phyloP scores from a whole-genome alignment of 1,284 basidiomycete genomes.

The Meripilus lineatus region DNA sequence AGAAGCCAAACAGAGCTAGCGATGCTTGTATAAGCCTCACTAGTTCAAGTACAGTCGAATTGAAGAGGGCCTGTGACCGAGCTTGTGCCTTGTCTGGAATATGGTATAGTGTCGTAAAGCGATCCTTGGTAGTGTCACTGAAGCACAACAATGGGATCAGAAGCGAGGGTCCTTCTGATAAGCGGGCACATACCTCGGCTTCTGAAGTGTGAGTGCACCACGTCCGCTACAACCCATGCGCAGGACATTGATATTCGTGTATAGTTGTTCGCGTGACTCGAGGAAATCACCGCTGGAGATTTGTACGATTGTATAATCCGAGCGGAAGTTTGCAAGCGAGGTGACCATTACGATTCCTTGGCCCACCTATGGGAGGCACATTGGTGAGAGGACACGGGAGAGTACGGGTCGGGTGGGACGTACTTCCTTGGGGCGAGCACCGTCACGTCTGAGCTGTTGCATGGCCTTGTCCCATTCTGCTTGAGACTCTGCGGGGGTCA shows the following conservation, averaged over 20 bases:
- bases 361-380: conserved; percentile 40
- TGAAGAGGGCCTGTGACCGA: conserved; percentile 37
- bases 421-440: conserved; percentile 65
- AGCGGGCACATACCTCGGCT: conserved; percentile 48
- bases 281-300: conserved; percentile 68
- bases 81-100: conserved; percentile 40
- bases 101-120: conserved; percentile 66
- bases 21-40: conserved; percentile 68
- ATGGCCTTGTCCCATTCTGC: conserved; percentile 57
- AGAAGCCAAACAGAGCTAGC: conserved; percentile 66
- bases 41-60: conserved; percentile 63
- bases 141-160: conserved; percentile 8
- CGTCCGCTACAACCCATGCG: conserved; percentile 75
- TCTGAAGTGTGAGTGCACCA: conserved; percentile 69
- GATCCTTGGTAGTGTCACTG: conserved; percentile 73
- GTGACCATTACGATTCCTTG: conserved; percentile 71
- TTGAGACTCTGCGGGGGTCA: conserved; percentile 41
- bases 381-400: conserved; percentile 1
- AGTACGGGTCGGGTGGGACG: conserved; percentile 10
- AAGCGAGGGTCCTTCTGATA: no score
- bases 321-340: conserved; percentile 79
- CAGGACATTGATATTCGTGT: conserved; percentile 72
- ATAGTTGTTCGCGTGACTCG: conserved; percentile 56
- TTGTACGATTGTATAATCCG: conserved; percentile 76
- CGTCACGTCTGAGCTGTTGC: conserved; percentile 55